Evolutionary conservation across 139 green algal genomes (phyloP).

Genomic region (Pedinophyceae sp.): DNA sequence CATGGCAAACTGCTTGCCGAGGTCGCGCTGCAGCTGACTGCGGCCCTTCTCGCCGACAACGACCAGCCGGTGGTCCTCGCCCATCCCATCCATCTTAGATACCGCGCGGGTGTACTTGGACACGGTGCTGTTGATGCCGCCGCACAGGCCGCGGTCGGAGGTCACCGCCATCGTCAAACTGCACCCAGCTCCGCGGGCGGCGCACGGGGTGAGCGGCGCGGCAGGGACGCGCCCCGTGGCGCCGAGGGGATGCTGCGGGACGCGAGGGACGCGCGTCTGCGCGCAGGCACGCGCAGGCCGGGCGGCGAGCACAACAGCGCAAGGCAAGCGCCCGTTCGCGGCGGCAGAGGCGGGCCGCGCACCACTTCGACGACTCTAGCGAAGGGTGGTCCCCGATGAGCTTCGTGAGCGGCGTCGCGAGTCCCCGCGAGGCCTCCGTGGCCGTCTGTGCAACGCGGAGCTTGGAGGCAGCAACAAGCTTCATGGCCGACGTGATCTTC

Average conservation of each 20-base stretch:
- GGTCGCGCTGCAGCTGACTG: constrained; percentile 56
- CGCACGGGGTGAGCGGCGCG: background rate
- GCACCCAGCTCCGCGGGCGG: no score
- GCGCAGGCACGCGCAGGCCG: background rate
- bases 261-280: background rate
- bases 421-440: constrained; percentile 19
- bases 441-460: constrained; percentile 70
- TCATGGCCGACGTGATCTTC: constrained; percentile 99
- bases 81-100: no score
- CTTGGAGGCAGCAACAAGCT: constrained; percentile 99
- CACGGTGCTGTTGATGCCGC: constrained; percentile 91
- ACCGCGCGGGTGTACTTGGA: constrained; percentile 62
- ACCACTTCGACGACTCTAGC: background rate
- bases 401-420: constrained; percentile 28
- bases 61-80: constrained; percentile 20
- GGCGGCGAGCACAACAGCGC: no score
- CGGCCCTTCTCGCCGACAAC: constrained; percentile 87
- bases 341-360: no score
- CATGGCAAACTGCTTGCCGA: constrained; percentile 19
- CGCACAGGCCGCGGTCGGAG: constrained; percentile 89
- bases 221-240: background rate
- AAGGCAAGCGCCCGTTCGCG: no score
- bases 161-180: constrained; percentile 70
- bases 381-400: constrained; percentile 75
- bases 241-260: background rate